A percentile compares a stretch with the other conserved stretches of the same genome.
Evolutionary conservation across 108 stramenopile species (phyloP).

Genomic region (Cyclotella baltica): DNA sequence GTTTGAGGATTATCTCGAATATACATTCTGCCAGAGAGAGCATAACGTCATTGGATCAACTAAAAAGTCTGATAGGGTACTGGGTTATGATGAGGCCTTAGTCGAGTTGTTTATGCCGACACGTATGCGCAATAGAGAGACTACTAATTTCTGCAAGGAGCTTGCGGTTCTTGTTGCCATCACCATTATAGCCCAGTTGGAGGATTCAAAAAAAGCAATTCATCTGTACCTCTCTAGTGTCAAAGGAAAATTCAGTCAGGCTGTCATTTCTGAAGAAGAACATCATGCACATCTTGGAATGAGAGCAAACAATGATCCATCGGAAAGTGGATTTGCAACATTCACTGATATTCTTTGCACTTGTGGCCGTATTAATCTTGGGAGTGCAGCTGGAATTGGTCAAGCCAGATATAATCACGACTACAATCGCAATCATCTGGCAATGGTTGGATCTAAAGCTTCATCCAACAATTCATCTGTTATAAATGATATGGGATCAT

Average conservation of each 20-base stretch:
- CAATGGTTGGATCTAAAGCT: background rate
- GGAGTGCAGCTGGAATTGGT: constrained; percentile 15
- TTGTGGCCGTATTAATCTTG: constrained; percentile 1
- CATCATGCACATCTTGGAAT: background rate
- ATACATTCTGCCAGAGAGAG: background rate
- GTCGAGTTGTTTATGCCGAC: background rate
- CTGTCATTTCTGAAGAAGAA: background rate
- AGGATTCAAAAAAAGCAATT: background rate
- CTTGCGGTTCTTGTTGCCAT: background rate
- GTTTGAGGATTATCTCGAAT: background rate
- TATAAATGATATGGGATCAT: background rate
- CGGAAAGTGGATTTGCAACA: background rate
- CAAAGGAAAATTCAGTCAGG: background rate
- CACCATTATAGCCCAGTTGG: background rate
- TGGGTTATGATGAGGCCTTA: background rate
- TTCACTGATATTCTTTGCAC: constrained; percentile 8
- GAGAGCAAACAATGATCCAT: background rate
- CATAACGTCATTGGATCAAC: background rate
- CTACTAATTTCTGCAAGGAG: background rate
- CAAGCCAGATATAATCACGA: constrained; percentile 14
- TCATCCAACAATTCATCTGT: background rate
- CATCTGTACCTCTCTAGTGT: background rate
- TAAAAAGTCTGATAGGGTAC: background rate
- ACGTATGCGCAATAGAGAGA: background rate
- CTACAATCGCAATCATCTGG: background rate